A percentile compares a stretch with the other conserved stretches of the same genome.
Conservation (phyloP, 2,329 filamentous ascomycete species). For the Aspergillus persii region DNA sequence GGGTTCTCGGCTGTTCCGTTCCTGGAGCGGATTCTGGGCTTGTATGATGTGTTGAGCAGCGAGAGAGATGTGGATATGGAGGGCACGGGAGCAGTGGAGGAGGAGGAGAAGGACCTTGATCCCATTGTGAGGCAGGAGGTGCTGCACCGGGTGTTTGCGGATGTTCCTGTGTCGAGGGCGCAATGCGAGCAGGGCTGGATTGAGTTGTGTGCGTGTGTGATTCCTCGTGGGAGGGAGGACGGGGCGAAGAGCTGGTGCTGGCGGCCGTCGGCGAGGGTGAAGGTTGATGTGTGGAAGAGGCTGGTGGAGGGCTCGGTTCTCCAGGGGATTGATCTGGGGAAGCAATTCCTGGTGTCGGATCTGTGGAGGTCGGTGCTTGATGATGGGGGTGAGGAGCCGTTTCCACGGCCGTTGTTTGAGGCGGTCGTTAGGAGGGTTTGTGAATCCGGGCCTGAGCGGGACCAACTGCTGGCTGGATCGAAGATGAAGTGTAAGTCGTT, state of each 20-base stretch:
- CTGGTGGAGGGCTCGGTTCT: constrained; percentile 39
- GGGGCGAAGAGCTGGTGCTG: constrained; percentile 30
- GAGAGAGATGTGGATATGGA: constrained; percentile 6
- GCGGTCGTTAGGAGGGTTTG: constrained; percentile 38
- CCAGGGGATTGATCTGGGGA: constrained; percentile 40
- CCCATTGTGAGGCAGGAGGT: constrained; percentile 25
- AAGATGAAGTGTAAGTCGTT: constrained; percentile 38
- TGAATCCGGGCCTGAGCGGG: constrained; percentile 21
- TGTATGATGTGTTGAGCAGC: constrained; percentile 27
- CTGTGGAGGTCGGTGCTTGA: constrained; percentile 41
- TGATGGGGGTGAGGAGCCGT: constrained; percentile 32
- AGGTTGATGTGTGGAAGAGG: constrained; percentile 50
- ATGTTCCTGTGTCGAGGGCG: constrained; percentile 52
- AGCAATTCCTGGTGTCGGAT: constrained; percentile 42
- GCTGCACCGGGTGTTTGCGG: constrained; percentile 44
- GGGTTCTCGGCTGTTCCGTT: constrained; percentile 31
- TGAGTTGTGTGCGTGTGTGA: constrained; percentile 54
- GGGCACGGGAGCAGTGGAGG: neutral
- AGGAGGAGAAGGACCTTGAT: constrained; percentile 17
- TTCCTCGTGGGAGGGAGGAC: constrained; percentile 5
- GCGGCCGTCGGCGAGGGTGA: constrained; percentile 49
- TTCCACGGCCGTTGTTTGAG: constrained; percentile 36
- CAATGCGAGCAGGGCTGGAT: constrained; percentile 53
- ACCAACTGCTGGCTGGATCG: constrained; percentile 17
- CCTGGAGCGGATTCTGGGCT: constrained; percentile 27